Base-by-base conservation (phyloP, 179 eudicot species). In the Camellia oleifera region DNA sequence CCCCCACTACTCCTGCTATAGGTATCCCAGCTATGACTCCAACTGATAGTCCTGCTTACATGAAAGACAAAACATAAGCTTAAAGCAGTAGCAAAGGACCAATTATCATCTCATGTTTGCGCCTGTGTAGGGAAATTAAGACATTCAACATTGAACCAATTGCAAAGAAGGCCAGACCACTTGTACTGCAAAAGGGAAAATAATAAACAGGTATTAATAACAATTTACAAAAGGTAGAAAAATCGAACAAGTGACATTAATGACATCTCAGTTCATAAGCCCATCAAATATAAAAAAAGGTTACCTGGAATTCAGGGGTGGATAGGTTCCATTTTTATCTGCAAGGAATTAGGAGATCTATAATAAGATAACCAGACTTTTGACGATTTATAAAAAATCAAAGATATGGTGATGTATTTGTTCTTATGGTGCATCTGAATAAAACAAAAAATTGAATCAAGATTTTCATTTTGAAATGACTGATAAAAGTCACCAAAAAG, bases 261-360 rank as follows among this genome's bases (percentile, higher is more conserved):
- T 69, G 9, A 46, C 3, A 26, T 26, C 32, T 26, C 32, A 26
- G 32, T 8, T 76, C 9, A 9, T 63, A 52, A 10, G 64, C 42
- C 52, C 50, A n/a, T 45, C 76, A 8, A 54, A 12, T 26, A 57
- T 74, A 26, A 70, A 46, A 71, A 73, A 52, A 80, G 63, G 4
- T 72, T 86, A 89, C 92, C 92, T 84, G 56, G 82, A 26, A 26
- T 64, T 77, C 57, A 89, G 52, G 58, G 91, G 89, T 2, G 83
- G 94, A 78, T 88, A 91, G 26, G 53, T 86, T 85, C 94, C 97
- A 69, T 17, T 87, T 84, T 66, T 46, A 84, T 91, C 97, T 92
- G 91, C 75, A 81, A 62, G 64, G 18, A 26, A 70, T 7, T 0
- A 15, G 46, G 52, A 71, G 2, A 80, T 72, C 8, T 17, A 13